Conservation (phyloP, 345 rosid genomes). For the Syzygium grande region DNA sequence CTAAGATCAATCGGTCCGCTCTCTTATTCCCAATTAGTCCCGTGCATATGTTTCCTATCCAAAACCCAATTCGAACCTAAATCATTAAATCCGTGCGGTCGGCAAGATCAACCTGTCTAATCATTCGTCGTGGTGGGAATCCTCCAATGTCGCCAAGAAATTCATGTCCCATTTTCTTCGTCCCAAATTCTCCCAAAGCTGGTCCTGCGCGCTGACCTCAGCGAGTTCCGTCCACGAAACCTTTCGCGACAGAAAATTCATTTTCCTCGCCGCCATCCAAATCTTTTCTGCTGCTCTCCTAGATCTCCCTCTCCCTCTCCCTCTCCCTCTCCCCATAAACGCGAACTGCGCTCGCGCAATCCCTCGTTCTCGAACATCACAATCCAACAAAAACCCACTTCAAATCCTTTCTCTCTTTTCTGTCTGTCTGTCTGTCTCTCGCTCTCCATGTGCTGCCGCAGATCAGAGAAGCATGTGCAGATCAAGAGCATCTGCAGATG, state of each 20-base stretch:
- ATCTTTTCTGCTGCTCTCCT: neutral
- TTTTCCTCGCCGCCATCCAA: neutral
- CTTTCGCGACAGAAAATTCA: neutral
- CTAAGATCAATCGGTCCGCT: no score
- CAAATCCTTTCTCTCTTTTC: no score
- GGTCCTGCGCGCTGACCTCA: neutral
- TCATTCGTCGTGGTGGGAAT: neutral
- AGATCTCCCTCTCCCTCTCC: neutral
- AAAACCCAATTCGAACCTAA: no score
- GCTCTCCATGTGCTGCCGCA: neutral
- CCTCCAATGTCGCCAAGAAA: neutral
- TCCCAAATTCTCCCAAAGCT: neutral
- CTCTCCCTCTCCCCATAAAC: neutral
- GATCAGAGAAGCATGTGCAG: conserved; percentile 3
- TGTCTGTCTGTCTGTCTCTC: no score
- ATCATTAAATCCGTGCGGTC: neutral
- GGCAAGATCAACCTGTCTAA: neutral
- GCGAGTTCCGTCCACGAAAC: neutral
- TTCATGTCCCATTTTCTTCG: neutral
- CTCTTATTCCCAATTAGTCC: no score
- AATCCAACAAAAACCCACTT: neutral
- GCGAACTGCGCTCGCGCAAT: neutral
- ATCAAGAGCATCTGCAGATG: neutral
- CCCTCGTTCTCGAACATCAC: neutral
- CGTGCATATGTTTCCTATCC: no score